phyloP scores from a whole-genome alignment of 371 early-diverging fungal species.

The Syncephalastrum sp. region DNA sequence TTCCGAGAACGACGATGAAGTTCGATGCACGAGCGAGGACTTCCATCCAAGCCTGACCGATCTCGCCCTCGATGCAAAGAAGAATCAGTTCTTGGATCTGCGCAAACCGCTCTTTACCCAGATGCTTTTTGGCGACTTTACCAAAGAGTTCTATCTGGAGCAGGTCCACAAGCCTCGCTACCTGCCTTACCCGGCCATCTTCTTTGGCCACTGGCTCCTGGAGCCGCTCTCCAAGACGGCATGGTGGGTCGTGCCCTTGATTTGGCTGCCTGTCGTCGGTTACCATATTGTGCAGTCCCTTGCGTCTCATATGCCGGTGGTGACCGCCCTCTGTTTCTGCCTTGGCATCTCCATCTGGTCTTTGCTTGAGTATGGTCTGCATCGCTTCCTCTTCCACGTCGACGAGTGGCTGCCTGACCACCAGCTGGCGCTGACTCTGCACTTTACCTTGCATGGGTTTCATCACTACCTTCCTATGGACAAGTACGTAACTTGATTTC shows the following conservation, averaged over 20 bases:
- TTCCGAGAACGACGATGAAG: constrained; percentile 22
- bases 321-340: constrained; percentile 38
- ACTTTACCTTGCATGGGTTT: constrained; percentile 92
- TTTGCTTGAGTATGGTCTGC: constrained; percentile 79
- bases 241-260: constrained; percentile 89
- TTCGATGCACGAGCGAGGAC: constrained; percentile 43
- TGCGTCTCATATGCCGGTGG: constrained; percentile 22
- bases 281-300: constrained; percentile 34
- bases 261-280: constrained; percentile 79
- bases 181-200: constrained; percentile 70
- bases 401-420: constrained; percentile 87
- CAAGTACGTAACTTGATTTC: constrained; percentile 42
- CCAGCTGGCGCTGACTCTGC: constrained; percentile 67
- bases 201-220: constrained; percentile 74
- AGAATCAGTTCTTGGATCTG: constrained; percentile 79
- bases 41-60: constrained; percentile 52
- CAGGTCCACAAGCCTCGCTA: constrained; percentile 93
- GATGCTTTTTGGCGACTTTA: constrained; percentile 68
- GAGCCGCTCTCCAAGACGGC: constrained; percentile 86
- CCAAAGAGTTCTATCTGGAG: constrained; percentile 81
- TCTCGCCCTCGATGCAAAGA: constrained; percentile 43
- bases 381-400: constrained; percentile 92
- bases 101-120: constrained; percentile 81
- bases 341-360: constrained; percentile 83
- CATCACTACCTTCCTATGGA: constrained; percentile 98